Conservation (phyloP, 306 rosid genomes). For the Trifolium pratense region DNA sequence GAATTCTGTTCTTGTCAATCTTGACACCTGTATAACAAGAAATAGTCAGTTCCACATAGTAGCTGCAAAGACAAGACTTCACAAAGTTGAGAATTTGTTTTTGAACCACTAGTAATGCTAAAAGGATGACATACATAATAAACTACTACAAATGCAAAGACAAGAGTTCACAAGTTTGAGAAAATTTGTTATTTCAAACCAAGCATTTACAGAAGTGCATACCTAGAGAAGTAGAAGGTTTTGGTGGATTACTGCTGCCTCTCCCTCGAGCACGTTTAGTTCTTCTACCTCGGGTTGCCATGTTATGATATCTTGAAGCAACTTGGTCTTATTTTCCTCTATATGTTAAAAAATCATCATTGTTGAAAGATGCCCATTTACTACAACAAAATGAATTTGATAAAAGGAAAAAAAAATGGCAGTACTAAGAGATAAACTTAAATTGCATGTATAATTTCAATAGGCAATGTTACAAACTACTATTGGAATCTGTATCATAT, state of each 20-base stretch:
- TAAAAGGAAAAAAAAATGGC: no score
- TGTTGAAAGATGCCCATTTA: neutral
- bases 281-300: neutral
- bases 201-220: neutral
- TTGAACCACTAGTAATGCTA: neutral
- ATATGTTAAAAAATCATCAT: neutral
- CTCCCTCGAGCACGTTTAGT: neutral
- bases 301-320: neutral
- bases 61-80: neutral
- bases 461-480: neutral
- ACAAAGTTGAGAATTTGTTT: neutral
- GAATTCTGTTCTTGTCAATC: neutral
- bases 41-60: neutral
- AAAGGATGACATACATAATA: neutral
- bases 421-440: no score
- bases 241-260: neutral
- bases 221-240: neutral
- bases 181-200: neutral
- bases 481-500: neutral
- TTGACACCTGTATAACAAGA: neutral
- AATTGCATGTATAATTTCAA: neutral
- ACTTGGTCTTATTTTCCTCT: neutral
- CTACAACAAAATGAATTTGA: neutral
- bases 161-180: neutral
- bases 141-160: neutral